A percentile compares a stretch with the other conserved stretches of the same genome.
These are phyloP conservation scores for Durusdinium trenchii DNA, from an alignment of 73 alveolate species.

Conservation along the genomic window DNA sequence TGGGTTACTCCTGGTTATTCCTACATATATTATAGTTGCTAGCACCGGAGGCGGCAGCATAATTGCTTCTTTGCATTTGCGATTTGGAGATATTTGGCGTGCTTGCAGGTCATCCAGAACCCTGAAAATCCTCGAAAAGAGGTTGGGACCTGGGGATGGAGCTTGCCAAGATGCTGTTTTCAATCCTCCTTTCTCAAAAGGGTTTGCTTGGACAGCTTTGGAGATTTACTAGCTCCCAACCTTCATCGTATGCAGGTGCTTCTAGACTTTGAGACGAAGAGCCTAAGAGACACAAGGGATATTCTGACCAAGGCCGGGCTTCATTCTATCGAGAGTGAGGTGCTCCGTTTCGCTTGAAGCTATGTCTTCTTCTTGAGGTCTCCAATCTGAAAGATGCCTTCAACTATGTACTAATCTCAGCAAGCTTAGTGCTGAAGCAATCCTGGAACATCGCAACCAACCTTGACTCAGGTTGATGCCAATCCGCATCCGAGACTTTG, in stretches of 20 bases:
- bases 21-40: no score
- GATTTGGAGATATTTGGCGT: not conserved
- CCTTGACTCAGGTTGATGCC: constrained; percentile 97
- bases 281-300: constrained; percentile 99
- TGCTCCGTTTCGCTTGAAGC: not conserved
- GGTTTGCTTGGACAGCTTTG: not conserved
- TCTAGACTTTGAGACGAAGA: constrained; percentile 98
- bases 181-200: not conserved
- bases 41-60: not conserved
- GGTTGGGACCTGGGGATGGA: not conserved
- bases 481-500: constrained; percentile 98
- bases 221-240: not conserved
- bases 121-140: constrained; percentile 94
- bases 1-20: not conserved
- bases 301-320: constrained; percentile 96
- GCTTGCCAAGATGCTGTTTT: not conserved
- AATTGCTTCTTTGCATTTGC: not conserved
- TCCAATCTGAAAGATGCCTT: constrained; percentile 98
- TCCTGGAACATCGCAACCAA: not conserved
- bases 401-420: constrained; percentile 97
- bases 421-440: not conserved
- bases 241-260: constrained; percentile 97
- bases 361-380: constrained; percentile 22
- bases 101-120: constrained; percentile 70
- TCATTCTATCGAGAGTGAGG: not conserved